Percentiles rank a stretch among this genome's conserved stretches.
These are phyloP conservation scores for Zygotorulaspora florentina DNA, from an alignment of 805 yeast species.

Conservation along the genomic window DNA sequence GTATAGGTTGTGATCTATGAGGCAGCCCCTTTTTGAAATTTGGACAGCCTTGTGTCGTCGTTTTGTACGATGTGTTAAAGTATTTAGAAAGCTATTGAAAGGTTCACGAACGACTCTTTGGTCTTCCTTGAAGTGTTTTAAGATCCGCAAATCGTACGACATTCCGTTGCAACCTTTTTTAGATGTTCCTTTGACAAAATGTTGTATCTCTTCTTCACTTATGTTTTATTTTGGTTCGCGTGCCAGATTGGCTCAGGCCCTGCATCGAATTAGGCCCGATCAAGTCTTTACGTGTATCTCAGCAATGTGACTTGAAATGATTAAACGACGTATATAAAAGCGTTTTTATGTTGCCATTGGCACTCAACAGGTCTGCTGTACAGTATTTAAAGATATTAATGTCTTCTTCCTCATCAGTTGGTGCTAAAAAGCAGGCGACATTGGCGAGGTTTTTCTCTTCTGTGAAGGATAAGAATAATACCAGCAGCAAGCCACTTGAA, in stretches of 20 bases:
- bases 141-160: too few relatives aligned
- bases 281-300: background rate
- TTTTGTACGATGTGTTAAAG: background rate
- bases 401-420: conserved; percentile 8
- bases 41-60: background rate
- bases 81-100: background rate
- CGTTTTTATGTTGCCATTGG: conserved; percentile 5
- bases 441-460: conserved; percentile 32
- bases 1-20: background rate
- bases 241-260: too few relatives aligned
- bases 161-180: too few relatives aligned
- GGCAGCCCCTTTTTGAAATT: conserved; percentile 1
- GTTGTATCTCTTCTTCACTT: too few relatives aligned
- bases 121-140: too few relatives aligned
- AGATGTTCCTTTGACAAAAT: too few relatives aligned
- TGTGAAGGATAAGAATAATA: conserved; percentile 16
- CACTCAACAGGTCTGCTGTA: background rate
- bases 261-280: too few relatives aligned
- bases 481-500: conserved; percentile 1
- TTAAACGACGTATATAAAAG: background rate
- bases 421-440: conserved; percentile 29
- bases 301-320: background rate
- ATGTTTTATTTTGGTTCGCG: too few relatives aligned
- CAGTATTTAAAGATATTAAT: conserved; percentile 3
- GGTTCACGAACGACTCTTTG: background rate